Percentiles rank a stretch among this genome's conserved stretches.
Evolutionary conservation across 2,329 filamentous ascomycete species (phyloP).

Genomic region (Colletotrichum chlorophyti): DNA sequence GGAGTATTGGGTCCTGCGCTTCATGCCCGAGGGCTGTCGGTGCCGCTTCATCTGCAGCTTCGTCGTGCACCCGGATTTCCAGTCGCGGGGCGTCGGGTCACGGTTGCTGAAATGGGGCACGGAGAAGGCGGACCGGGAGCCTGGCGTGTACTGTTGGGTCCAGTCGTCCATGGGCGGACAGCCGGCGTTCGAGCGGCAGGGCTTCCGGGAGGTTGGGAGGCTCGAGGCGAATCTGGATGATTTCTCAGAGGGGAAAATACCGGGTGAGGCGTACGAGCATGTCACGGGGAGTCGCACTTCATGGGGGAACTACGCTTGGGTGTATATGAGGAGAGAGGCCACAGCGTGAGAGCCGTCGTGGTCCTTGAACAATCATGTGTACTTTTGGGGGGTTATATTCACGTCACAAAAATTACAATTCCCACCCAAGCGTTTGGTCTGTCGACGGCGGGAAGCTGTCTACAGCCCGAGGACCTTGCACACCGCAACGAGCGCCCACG

Average conservation of each 20-base stretch:
- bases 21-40: constrained; percentile 35
- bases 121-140: constrained; percentile 37
- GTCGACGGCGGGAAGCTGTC: too few species aligned
- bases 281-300: constrained; percentile 30
- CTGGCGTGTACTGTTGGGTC: constrained; percentile 34
- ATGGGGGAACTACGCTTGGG: constrained; percentile 31
- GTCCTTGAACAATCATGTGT: too few species aligned
- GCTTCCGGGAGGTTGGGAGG: constrained; percentile 33
- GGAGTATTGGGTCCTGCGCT: constrained; percentile 33
- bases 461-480: constrained; percentile 32
- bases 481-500: constrained; percentile 33
- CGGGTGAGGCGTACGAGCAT: background rate
- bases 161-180: constrained; percentile 37
- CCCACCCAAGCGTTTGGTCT: too few species aligned
- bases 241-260: background rate
- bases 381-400: too few species aligned
- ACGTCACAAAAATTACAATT: too few species aligned
- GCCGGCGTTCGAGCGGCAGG: constrained; percentile 37
- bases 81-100: constrained; percentile 41
- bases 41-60: constrained; percentile 44
- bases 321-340: constrained; percentile 40
- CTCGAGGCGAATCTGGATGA: constrained; percentile 7
- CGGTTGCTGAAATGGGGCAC: constrained; percentile 41
- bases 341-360: background rate
- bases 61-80: constrained; percentile 38